These are phyloP conservation scores for Calonectria montana DNA, from an alignment of 2,329 filamentous ascomycete genomes.

Conservation along the genomic window DNA sequence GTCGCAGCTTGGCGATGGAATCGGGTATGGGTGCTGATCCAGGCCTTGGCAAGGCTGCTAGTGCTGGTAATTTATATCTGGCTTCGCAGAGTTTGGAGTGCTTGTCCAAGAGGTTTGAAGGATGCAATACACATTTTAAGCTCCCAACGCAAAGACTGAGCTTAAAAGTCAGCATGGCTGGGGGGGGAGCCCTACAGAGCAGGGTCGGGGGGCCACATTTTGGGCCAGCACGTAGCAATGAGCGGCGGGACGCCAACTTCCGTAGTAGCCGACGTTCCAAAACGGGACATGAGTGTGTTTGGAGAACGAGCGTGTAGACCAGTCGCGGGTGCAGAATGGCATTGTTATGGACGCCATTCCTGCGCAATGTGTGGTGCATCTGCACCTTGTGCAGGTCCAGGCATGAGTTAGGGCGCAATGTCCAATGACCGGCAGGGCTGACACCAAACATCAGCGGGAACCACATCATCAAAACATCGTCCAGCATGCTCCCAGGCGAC, in stretches of 20 bases:
- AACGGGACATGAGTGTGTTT: neutral
- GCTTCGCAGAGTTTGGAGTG: neutral
- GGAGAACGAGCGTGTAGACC: neutral
- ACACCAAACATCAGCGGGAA: neutral
- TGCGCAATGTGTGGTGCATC: neutral
- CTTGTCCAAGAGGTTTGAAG: neutral
- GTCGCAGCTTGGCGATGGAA: constrained; percentile 33
- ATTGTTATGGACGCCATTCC: constrained; percentile 5
- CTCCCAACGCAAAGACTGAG: neutral
- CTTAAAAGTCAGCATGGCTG: neutral
- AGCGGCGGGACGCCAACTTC: neutral
- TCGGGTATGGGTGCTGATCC: constrained; percentile 43
- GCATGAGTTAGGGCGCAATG: neutral
- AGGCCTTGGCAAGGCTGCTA: constrained; percentile 38
- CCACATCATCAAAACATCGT: neutral
- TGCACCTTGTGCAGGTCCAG: neutral
- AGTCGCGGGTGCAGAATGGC: neutral
- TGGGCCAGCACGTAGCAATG: neutral
- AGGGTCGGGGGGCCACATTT: neutral
- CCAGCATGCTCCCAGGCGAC: neutral
- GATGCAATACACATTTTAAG: constrained; percentile 11
- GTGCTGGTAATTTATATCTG: constrained; percentile 8
- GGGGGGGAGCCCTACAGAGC: constrained; percentile 3
- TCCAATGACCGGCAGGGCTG: neutral
- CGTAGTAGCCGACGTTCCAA: neutral